Base-by-base conservation (phyloP, 129 eudicot genomes). In the Artemisia tridentata region DNA sequence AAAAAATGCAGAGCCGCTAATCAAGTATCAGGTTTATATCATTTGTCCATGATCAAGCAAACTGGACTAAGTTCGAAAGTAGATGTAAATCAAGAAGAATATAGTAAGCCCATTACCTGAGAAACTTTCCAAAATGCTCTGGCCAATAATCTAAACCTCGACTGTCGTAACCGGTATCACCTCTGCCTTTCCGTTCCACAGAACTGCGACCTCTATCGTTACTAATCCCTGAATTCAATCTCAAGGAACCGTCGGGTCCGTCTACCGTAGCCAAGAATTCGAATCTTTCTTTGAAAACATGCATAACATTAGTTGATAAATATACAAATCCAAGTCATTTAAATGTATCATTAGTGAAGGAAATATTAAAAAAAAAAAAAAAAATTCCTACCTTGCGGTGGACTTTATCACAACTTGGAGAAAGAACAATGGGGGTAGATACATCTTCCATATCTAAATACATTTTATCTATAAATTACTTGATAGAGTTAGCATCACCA, bases 121-220 rank as follows among this genome's bases (percentile, higher is more conserved):
- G 90, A 68, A 95, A 95, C 86, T 90, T 95, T 79, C 97, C 99
- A 68, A 82, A 83, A 76, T 85, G 75, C 48, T 74, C 83, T 9
- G 97, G 91, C 99, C 99, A 95, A 75, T 85, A 80, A 68, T 90
- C 88, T 49, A 93, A 84, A 75, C 97, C 99, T 77, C 99, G 81
- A n/a, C n/a, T n/a, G n/a, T n/a, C n/a, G n/a, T n/a, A n/a, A n/a
- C 58, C 81, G n/a, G n/a, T 84, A 59, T 79, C 91, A 71, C 78
- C 83, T 83, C 97, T 86, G 46, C 81, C 86, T 84, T 90, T 93
- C 75, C 99, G 70, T 72, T 93, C 90, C 64, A 74, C 85, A 48
- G 84, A 85, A 59, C 78, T 77, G 68, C 75, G 66, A 20, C 87
- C 91, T 83, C 81, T 83, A 31, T 73, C 88, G 8, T 75, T 76